A percentile compares a stretch with the other conserved stretches of the same genome.
These are phyloP conservation scores for Mycena filopes DNA, from an alignment of 768 basidiomycete species.

Conservation along the genomic window DNA sequence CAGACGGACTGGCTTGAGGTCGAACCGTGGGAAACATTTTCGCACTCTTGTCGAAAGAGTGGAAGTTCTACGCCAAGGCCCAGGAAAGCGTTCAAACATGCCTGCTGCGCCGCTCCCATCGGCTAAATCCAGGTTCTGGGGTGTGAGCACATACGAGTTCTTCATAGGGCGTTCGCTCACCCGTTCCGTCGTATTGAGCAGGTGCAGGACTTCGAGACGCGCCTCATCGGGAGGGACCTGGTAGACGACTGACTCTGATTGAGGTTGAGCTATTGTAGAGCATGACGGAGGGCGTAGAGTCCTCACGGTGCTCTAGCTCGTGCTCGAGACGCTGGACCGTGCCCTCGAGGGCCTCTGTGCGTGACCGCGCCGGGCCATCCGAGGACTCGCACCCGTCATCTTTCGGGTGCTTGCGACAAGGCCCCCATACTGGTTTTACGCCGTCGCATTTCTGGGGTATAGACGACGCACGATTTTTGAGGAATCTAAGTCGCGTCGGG, in stretches of 20 bases:
- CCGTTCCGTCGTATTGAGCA: too few species aligned
- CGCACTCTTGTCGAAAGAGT: too few species aligned
- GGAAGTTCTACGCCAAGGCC: too few species aligned
- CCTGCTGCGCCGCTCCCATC: too few species aligned
- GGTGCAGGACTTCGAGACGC: too few species aligned
- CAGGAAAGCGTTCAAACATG: too few species aligned
- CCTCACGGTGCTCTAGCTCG: constrained; percentile 48
- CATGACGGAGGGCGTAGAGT: constrained; percentile 29
- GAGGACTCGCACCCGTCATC: constrained; percentile 78
- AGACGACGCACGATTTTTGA: constrained; percentile 58
- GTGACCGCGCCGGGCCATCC: constrained; percentile 62
- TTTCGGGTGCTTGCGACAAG: constrained; percentile 68
- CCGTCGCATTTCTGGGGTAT: constrained; percentile 81
- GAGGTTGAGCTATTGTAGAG: constrained; percentile 23
- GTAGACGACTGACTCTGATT: constrained; percentile 2
- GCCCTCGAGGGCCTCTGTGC: constrained; percentile 61
- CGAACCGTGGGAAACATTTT: too few species aligned
- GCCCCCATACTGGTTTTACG: constrained; percentile 69
- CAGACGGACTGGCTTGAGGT: too few species aligned
- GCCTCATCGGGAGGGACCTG: constrained; percentile 16
- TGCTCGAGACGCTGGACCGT: constrained; percentile 49
- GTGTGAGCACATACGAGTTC: too few species aligned
- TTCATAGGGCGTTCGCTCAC: too few species aligned
- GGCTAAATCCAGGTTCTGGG: too few species aligned
- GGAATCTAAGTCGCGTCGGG: constrained; percentile 45